Conservation (phyloP, 2,329 filamentous ascomycete species). For the Pyricularia pennisetigena region DNA sequence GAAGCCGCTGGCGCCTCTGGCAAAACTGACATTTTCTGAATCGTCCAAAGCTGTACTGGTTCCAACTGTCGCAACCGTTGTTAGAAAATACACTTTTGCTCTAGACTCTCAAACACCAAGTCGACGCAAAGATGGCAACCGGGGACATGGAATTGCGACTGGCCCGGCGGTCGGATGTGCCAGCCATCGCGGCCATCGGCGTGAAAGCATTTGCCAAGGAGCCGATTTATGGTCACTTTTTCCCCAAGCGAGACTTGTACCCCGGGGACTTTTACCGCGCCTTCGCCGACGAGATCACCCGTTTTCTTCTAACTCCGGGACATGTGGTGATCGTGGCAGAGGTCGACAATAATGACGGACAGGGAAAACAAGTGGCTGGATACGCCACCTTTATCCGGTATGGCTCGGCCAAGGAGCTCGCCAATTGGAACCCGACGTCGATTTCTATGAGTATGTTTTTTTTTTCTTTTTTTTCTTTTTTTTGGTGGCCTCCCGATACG, state of each 20-base stretch:
- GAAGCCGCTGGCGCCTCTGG: too few species aligned
- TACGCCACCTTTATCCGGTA: not conserved
- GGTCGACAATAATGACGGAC: not conserved
- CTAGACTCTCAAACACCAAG: too few species aligned
- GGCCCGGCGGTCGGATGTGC: not conserved
- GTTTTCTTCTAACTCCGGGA: not conserved
- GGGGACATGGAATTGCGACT: too few species aligned
- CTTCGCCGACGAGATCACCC: not conserved
- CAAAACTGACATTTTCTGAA: too few species aligned
- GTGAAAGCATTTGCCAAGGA: not conserved
- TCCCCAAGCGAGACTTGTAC: not conserved
- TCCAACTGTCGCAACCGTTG: too few species aligned
- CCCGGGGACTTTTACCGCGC: not conserved
- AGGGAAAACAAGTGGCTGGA: not conserved
- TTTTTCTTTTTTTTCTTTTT: too few species aligned
- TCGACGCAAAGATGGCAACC: too few species aligned
- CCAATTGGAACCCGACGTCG: not conserved
- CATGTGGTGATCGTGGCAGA: constrained; percentile 1
- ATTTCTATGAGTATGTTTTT: not conserved
- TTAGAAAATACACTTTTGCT: too few species aligned
- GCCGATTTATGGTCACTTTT: not conserved
- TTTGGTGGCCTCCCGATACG: too few species aligned
- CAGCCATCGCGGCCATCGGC: not conserved
- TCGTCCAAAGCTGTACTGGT: too few species aligned
- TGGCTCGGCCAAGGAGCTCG: not conserved